Conservation (phyloP, 176 grass and related monocot genomes). For the Triticum timopheevii region DNA sequence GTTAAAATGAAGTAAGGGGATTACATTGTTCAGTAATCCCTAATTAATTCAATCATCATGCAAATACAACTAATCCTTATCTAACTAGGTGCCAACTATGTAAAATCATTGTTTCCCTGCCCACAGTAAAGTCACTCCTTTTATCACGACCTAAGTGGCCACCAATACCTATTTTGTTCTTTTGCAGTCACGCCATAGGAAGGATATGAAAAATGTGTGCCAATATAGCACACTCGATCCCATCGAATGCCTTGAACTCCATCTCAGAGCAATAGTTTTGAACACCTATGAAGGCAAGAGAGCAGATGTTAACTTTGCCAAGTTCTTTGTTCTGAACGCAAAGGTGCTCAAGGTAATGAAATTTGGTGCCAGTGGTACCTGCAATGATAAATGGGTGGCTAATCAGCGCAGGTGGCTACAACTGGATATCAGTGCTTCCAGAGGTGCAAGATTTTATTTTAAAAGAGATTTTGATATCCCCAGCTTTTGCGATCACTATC, state of each 20-base stretch:
- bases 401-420: neutral
- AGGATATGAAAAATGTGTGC: neutral
- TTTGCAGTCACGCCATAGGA: neutral
- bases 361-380: neutral
- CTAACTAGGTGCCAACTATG: neutral
- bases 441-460: neutral
- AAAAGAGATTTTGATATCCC: too few relatives aligned
- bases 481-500: neutral
- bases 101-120: neutral
- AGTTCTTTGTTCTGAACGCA: constrained; percentile 25
- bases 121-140: neutral
- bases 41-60: neutral
- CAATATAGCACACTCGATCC: neutral
- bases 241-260: neutral
- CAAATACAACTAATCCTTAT: neutral
- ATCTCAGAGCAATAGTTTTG: neutral
- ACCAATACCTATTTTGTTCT: neutral
- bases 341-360: constrained; percentile 8
- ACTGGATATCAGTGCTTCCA: neutral
- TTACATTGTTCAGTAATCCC: neutral
- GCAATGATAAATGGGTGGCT: neutral
- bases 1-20: neutral
- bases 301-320: neutral
- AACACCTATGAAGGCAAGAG: neutral
- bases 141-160: neutral